A percentile compares a stretch with the other conserved stretches of the same genome.
Conservation (phyloP, 2,329 filamentous ascomycete genomes). For the Beauveria brongniartii region DNA sequence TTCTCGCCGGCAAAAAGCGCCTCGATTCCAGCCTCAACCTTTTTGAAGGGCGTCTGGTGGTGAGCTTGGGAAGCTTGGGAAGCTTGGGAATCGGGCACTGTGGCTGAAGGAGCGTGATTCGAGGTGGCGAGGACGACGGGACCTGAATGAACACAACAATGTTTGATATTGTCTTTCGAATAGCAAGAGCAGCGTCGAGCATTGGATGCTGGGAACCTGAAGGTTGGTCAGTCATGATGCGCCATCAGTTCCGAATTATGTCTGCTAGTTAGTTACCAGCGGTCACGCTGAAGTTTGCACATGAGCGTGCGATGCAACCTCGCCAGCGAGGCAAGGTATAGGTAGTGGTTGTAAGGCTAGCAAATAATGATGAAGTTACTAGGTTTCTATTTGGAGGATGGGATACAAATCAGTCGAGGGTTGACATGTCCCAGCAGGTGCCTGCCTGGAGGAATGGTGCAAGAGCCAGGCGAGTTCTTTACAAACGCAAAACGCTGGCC, state of each 20-base stretch:
- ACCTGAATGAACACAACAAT: neutral
- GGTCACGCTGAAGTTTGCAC: neutral
- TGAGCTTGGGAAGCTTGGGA: neutral
- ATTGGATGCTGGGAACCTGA: neutral
- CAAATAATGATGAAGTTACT: neutral
- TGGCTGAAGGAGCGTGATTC: neutral
- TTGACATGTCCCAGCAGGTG: neutral
- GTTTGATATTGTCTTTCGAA: neutral
- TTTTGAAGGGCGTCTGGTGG: slow-evolving; percentile 19
- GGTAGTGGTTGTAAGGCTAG: neutral
- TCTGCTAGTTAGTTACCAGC: neutral
- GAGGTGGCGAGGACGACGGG: no score
- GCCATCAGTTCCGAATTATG: neutral
- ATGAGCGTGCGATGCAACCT: slow-evolving; percentile 1
- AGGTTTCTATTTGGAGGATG: neutral
- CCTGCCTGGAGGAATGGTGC: neutral
- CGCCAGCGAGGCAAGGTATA: neutral
- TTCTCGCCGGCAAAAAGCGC: slow-evolving; percentile 31
- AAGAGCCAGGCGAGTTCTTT: neutral
- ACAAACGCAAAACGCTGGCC: neutral
- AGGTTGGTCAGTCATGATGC: neutral
- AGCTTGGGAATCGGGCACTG: slow-evolving; percentile 1
- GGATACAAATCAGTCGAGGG: neutral
- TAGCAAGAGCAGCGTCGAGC: neutral
- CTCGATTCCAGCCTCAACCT: slow-evolving; percentile 35